Evolutionary conservation across 2,329 filamentous ascomycete genomes (phyloP).

Genomic region (Exophiala aquamarina): DNA sequence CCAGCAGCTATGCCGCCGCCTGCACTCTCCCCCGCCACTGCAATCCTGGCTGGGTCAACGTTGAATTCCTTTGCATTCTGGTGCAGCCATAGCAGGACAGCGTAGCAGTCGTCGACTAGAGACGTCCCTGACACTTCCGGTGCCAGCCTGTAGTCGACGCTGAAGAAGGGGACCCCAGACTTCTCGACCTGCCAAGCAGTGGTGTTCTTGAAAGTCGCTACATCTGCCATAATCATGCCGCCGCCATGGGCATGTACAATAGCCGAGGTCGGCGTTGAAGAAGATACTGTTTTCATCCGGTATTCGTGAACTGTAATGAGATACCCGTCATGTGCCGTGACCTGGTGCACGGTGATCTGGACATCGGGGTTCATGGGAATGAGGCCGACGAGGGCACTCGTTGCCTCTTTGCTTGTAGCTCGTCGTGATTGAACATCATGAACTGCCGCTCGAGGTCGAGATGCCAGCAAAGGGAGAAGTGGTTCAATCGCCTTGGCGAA

Average conservation of each 20-base stretch:
- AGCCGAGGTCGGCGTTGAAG: slow-evolving; percentile 25
- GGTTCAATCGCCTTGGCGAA: slow-evolving; percentile 1
- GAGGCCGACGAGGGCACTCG: not conserved
- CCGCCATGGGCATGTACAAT: slow-evolving; percentile 32
- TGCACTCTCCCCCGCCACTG: slow-evolving; percentile 44
- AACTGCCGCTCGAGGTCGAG: not conserved
- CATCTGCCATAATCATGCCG: slow-evolving; percentile 27
- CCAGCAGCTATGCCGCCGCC: slow-evolving; percentile 45
- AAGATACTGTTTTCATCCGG: not conserved
- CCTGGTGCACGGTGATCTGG: not conserved
- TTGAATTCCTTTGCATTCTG: slow-evolving; percentile 40
- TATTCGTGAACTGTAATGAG: not conserved
- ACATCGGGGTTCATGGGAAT: not conserved
- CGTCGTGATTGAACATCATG: slow-evolving; percentile 2
- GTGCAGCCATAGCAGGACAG: slow-evolving; percentile 38
- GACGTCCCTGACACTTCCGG: slow-evolving; percentile 29
- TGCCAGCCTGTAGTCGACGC: slow-evolving; percentile 30
- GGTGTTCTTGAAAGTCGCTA: slow-evolving; percentile 16
- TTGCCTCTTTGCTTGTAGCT: too few species aligned
- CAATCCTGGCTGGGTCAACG: slow-evolving; percentile 42
- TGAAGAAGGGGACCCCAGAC: slow-evolving; percentile 28
- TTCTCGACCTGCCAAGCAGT: slow-evolving; percentile 21
- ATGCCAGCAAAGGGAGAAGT: not conserved
- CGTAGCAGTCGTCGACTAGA: slow-evolving; percentile 30
- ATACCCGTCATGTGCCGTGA: not conserved